Conservation (phyloP, 1,139 yeast species). For the Kodamaea fungicola region DNA sequence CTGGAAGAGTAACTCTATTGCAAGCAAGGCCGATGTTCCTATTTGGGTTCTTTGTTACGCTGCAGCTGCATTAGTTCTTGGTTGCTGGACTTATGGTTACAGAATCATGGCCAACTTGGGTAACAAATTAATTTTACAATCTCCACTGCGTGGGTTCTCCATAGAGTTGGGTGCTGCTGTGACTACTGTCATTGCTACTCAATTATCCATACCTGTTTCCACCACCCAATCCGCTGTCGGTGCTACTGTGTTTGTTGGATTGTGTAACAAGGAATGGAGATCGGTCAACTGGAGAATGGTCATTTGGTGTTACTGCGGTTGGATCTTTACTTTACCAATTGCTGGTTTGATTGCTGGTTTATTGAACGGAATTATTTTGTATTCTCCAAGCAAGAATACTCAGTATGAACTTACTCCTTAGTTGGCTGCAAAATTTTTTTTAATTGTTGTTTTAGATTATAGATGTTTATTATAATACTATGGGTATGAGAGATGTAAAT, state of each 20-base stretch:
- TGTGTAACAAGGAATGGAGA: conserved; percentile 60
- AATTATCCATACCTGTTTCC: conserved; percentile 66
- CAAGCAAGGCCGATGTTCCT: conserved; percentile 57
- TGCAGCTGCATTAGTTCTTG: conserved; percentile 65
- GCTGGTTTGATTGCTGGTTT: conserved; percentile 75
- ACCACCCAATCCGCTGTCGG: conserved; percentile 84
- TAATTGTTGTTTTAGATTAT: no score
- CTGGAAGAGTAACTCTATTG: conserved; percentile 53
- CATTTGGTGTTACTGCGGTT: conserved; percentile 65
- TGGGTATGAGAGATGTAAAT: no score
- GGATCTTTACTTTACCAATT: conserved; percentile 70
- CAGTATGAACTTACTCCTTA: conserved; percentile 16
- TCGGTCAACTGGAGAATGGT: conserved; percentile 82
- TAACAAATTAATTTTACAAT: conserved; percentile 70
- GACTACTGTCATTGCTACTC: conserved; percentile 74
- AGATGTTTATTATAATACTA: no score
- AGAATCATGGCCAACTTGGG: conserved; percentile 70
- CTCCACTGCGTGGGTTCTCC: conserved; percentile 78
- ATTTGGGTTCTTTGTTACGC: conserved; percentile 70
- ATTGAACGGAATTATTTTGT: conserved; percentile 58
- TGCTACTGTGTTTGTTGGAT: conserved; percentile 72
- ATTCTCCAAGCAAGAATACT: conserved; percentile 59
- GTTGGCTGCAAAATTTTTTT: background rate
- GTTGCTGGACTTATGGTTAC: conserved; percentile 73
- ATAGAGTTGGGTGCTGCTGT: conserved; percentile 79